Conservation (phyloP, 73 alveolate genomes). For the Blepharisma stoltei region DNA sequence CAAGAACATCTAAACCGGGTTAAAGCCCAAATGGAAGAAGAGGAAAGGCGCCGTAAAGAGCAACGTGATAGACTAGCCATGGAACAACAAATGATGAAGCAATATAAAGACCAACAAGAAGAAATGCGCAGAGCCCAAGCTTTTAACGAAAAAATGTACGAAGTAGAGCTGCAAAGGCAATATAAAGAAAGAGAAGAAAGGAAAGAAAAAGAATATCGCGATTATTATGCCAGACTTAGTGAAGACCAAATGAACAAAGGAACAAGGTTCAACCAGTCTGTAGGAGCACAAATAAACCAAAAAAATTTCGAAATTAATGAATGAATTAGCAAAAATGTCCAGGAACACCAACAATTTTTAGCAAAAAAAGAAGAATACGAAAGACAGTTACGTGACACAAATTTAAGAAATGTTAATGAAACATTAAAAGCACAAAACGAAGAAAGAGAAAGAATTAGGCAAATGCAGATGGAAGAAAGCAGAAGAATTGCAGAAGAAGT, state of each 20-base stretch:
- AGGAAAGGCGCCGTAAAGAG: background rate
- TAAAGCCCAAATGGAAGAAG: background rate
- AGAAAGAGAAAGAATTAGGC: constrained; percentile 23
- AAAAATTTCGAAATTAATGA: background rate
- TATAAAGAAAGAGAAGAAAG: constrained; percentile 11
- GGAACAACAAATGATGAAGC: constrained; percentile 14
- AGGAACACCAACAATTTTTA: background rate
- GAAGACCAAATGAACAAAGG: constrained; percentile 17
- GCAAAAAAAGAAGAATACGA: constrained; percentile 28
- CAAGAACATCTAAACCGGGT: background rate
- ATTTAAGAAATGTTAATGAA: background rate
- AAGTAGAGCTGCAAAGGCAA: constrained; percentile 2
- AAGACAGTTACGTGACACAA: background rate
- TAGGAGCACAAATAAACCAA: background rate
- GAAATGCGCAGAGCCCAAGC: background rate
- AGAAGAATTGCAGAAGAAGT: constrained; percentile 17
- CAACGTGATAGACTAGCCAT: background rate
- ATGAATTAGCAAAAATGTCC: constrained; percentile 14
- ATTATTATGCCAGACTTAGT: background rate
- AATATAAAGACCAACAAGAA: constrained; percentile 15
- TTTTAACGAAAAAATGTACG: constrained; percentile 5
- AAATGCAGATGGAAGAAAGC: background rate
- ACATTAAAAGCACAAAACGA: background rate
- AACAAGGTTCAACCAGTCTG: background rate
- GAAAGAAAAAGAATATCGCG: constrained; percentile 21